Base-by-base conservation (phyloP, 169 alveolate species). In the Sarcocystis neurona region DNA sequence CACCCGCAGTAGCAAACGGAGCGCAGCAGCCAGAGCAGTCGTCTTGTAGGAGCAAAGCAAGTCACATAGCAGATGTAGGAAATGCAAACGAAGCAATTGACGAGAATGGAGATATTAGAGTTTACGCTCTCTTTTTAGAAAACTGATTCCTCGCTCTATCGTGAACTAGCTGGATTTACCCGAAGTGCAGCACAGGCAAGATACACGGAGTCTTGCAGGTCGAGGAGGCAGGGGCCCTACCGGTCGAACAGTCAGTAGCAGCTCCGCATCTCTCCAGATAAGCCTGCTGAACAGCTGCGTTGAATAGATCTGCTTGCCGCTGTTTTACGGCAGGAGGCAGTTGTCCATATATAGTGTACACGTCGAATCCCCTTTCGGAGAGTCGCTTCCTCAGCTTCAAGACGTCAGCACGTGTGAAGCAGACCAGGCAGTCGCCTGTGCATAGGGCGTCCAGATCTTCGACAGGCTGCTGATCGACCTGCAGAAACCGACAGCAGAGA, bases 361-460 rank as follows among this genome's bases (percentile, higher is more conserved):
- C 97, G 37, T 95, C 88, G 30, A 91, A 92, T 3, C 95, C 92
- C 34, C 77, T 20, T 32, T 85, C 32, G 80, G 94, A 97, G 10
- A 95, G 85, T 12, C 74, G 78, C 12, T 75, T 66, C 85, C 92
- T 92, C 18, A 95, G 68, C 47, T 74, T 46, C 92, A 95, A 90
- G n/a, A 94, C 94, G 70, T 89, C 95, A 48, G 60, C 89, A 50
- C 97, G 77, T 15, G 98, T 95, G 90, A 97, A 97, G 53, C 97
- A 95, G 44, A 97, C 93, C 44, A 97, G 90, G 66, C 99, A 97
- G 78, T 97, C 99, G 0, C 99, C 98, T n/a, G 97, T 72, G 1
- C 34, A 20, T 5, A 72, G 56, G 37, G 34, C 58, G 5, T 72
- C 82, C 37, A 72, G 56, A 6, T 32, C 8, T 39, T 1, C 82